Percentiles rank a stretch among this genome's conserved stretches.
Evolutionary conservation across 106 monocot species (phyloP).

Genomic region (Dendrobium officinale): DNA sequence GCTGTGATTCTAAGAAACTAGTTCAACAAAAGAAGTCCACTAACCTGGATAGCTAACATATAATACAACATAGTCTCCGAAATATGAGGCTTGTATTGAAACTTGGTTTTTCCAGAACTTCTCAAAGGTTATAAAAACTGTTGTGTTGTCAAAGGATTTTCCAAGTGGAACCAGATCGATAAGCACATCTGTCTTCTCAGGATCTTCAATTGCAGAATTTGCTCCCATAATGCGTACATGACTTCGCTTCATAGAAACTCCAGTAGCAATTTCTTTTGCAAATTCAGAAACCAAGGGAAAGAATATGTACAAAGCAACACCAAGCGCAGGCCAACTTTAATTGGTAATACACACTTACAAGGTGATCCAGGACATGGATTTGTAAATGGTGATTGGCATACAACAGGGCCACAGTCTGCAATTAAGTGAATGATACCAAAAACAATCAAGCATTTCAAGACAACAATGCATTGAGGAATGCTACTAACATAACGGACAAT

Average conservation of each 20-base stretch:
- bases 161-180: slow-evolving; percentile 80
- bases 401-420: slow-evolving; percentile 59
- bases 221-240: slow-evolving; percentile 96
- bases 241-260: slow-evolving; percentile 66
- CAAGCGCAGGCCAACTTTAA: slow-evolving; percentile 67
- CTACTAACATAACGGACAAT: too few species aligned
- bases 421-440: not conserved
- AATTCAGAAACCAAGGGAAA: slow-evolving; percentile 83
- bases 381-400: slow-evolving; percentile 55
- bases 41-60: slow-evolving; percentile 83
- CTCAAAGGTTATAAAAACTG: slow-evolving; percentile 34
- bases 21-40: not conserved
- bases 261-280: slow-evolving; percentile 72
- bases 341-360: slow-evolving; percentile 77
- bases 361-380: slow-evolving; percentile 65
- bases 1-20: not conserved
- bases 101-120: slow-evolving; percentile 84
- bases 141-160: slow-evolving; percentile 42
- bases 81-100: slow-evolving; percentile 40
- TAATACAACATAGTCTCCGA: slow-evolving; percentile 70
- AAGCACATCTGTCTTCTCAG: slow-evolving; percentile 72
- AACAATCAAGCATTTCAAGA: not conserved
- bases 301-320: slow-evolving; percentile 61
- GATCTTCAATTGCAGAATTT: slow-evolving; percentile 68
- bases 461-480: not conserved